These are phyloP conservation scores for Solioccasus polychromus DNA, from an alignment of 768 basidiomycete genomes.

Conservation along the genomic window DNA sequence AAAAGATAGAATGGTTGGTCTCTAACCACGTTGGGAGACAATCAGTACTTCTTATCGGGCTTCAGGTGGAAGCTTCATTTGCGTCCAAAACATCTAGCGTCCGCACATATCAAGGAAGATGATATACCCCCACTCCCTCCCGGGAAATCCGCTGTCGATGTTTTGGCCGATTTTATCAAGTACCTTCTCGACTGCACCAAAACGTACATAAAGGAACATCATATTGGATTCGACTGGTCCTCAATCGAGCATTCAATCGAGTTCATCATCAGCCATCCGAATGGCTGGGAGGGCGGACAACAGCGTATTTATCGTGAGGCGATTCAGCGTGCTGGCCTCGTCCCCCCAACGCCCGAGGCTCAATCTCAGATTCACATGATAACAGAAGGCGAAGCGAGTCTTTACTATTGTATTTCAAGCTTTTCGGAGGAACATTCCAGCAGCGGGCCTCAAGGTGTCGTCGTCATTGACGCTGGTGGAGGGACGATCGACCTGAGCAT, in stretches of 20 bases:
- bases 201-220: constrained; percentile 13
- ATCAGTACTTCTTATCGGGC: neutral
- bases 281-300: constrained; percentile 28
- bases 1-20: constrained; percentile 17
- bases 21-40: neutral
- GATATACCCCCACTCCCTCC: constrained; percentile 31
- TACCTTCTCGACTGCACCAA: constrained; percentile 16
- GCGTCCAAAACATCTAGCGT: constrained; percentile 12
- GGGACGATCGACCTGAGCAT: constrained; percentile 37
- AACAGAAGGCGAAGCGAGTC: constrained; percentile 21
- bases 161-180: constrained; percentile 24
- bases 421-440: too few relatives aligned
- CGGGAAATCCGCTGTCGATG: constrained; percentile 13
- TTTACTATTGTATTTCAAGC: constrained; percentile 38
- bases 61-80: constrained; percentile 27
- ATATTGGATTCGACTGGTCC: constrained; percentile 17
- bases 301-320: constrained; percentile 24
- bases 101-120: constrained; percentile 16
- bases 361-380: constrained; percentile 19
- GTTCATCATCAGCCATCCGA: constrained; percentile 26
- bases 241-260: constrained; percentile 12
- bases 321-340: constrained; percentile 16
- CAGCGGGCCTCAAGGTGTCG: constrained; percentile 31
- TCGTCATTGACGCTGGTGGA: constrained; percentile 22
- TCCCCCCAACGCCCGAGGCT: constrained; percentile 11